Base-by-base conservation (phyloP, 352 stramenopile species). In the Phytophthora crassamura region DNA sequence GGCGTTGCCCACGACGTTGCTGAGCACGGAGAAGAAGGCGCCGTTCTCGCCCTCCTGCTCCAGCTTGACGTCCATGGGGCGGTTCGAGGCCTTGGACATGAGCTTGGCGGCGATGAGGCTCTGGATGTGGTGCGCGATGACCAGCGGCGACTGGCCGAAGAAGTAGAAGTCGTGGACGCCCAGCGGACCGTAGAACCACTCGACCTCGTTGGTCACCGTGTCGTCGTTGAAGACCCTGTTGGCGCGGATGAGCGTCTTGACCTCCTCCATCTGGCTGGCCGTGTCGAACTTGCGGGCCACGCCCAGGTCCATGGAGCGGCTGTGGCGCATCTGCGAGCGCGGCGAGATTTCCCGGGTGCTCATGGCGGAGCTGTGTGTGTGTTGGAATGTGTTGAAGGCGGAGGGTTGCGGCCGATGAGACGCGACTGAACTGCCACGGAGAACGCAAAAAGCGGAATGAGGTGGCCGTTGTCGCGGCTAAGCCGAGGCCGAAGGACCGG, bases 141-240 rank as follows among this genome's bases (percentile, higher is more conserved):
- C 74, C 9, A 45, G 52, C 7, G 86, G 61, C 7, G 79, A 80
- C 46, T 93, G 84, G 32, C 84, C 83, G 4, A 78, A 67, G 59
- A 94, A 94, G 74, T 94, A 94, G 57, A 93, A 94, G 61, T 93
- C 84, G 75, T 94, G 86, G 14, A 94, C 67, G 7, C 86, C 86
- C 10, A 94, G 57, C 16, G 84, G 82, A 2, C 84, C 84, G 63
- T 92, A 94, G 65, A 94, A 94, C 81, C 82, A 94, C 52, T 92
- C 81, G 34, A 94, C 77, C 52, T 94, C 86, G 25, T 76, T 81
- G 22, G 72, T 75, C 39, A 94, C 76, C 22, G 78, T 76, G 18
- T 76, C 75, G 8, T 77, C 68, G 47, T 80, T 88, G 63, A 94
- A 92, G 25, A 92, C 60, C 5, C 82, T 76, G 22, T 78, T 77